Base-by-base conservation (phyloP, 768 basidiomycete species). In the Suillus placidus region DNA sequence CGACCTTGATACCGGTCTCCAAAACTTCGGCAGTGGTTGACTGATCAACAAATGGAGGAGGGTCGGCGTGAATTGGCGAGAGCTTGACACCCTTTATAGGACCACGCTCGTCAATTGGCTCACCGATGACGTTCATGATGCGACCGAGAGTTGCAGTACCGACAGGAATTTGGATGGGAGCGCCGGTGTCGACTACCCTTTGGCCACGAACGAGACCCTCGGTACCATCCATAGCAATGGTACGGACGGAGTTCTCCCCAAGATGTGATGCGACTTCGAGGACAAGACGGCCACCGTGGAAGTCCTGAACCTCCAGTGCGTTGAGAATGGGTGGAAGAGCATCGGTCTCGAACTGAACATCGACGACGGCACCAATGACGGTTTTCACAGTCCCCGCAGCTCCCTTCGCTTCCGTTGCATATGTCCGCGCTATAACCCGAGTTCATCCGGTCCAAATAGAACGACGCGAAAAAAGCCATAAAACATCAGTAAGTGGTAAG, bases 101-200 rank as follows among this genome's bases (percentile, higher is more conserved):
- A 67, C 97, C 97, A 83, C 97, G 95, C 80, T 99, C 96, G 81
- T 99, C 97, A 79, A 99, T 99, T 77, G 97, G 95, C 79, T 99
- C 96, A 74, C 97, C 97, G 82, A 99, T 99, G 81, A 99, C 97
- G 82, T 99, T 99, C 95, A 99, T 99, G 87, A 99, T 99, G 77
- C 97, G 95, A 58, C 97, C 97, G 66, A 99, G 90, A 64, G 94
- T 96, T 65, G 87, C 94, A 66, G 87, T 88, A 69, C 97, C 97
- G 76, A 99, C 97, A 71, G 97, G 97, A 69, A 99, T 94, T 81
- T 86, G 85, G 82, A 99, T 99, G 80, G 97, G 97, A 60, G 90
- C 84, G 77, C 97, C 97, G 51, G 97, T 97, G 82, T 99, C 97
- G 74, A 97, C 76, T 76, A 99, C 97, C 83, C 90, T 95, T 80